Base-by-base conservation (phyloP, 176 grass and related monocot species). In the Luzula sylvatica region DNA sequence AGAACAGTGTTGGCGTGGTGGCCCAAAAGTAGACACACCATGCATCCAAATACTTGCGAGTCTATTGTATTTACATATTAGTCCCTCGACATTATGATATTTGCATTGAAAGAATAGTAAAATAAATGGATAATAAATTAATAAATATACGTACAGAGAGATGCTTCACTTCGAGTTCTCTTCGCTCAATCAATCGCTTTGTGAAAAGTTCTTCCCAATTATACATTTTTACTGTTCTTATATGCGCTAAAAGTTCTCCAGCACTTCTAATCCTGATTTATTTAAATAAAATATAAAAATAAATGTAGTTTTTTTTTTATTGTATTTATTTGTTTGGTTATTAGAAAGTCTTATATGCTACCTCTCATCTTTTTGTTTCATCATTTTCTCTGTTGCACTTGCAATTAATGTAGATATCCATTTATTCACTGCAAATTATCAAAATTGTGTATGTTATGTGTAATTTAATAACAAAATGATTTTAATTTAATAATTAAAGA, bases 11-110 rank as follows among this genome's bases (percentile, higher is more conserved):
- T 15, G 90, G 90, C 3, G 90, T 95, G 16, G 80, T 95, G 68
- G 90, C 90, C 90, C 90, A 95, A 74, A 95, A 95, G 43, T 88
- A 95, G 2, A 95, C 90, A 72, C 90, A 95, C 90, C 83, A 95
- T 23, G 90, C 90, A 62, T 95, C 90, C 63, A 95, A 74, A 79
- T 95, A 95, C 74, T 95, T 95, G 50, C 79, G 75, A 73, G 90
- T 95, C 90, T 95, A 26, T 19, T 13, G 48, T 43, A 58, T 55
- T 38, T 11, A 74, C 65, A 35, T 7, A 35, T 35, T 35, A 35
- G 30, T 59, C 14, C 38, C 20, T 21, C 8, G 38, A 14, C 42
- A 27, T 20, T 2, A 32, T 13, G 9, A 22, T 26, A 50, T 59
- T 48, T 49, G 9, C 15, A 28, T 35, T 35, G 9, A 20, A 5